Evolutionary conservation across 108 stramenopile species (phyloP).

Genomic region (Cyclotella kingstonii): DNA sequence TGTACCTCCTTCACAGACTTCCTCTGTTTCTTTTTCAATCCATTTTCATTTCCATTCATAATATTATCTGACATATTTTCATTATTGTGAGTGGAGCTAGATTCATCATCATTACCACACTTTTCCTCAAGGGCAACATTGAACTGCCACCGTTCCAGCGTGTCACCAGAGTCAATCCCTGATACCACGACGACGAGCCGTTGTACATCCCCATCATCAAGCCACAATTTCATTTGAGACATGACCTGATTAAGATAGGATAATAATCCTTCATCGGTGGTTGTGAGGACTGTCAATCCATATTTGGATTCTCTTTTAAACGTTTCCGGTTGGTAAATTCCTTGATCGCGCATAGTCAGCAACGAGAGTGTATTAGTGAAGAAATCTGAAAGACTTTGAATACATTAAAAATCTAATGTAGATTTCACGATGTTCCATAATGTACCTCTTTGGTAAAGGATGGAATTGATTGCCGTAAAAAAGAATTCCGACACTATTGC

Average conservation of each 20-base stretch:
- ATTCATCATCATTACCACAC: slow-evolving; percentile 1
- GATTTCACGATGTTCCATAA: neutral
- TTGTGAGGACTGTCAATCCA: slow-evolving; percentile 94
- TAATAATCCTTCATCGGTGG: slow-evolving; percentile 90
- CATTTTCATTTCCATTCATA: slow-evolving; percentile 6
- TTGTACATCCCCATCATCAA: slow-evolving; percentile 87
- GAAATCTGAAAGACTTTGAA: neutral
- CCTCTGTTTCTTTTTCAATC: slow-evolving; percentile 17
- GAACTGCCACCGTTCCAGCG: slow-evolving; percentile 98
- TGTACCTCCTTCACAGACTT: slow-evolving; percentile 94
- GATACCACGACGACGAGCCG: slow-evolving; percentile 94
- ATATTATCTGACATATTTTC: slow-evolving; percentile 19
- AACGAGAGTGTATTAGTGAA: neutral
- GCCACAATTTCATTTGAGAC: slow-evolving; percentile 90
- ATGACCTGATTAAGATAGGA: slow-evolving; percentile 91
- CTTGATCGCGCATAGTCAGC: slow-evolving; percentile 26
- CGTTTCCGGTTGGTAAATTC: slow-evolving; percentile 97
- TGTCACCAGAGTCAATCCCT: slow-evolving; percentile 92
- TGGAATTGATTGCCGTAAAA: slow-evolving; percentile 97
- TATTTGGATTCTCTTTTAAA: slow-evolving; percentile 93
- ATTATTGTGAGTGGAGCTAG: slow-evolving; percentile 23
- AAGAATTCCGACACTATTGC: slow-evolving; percentile 98
- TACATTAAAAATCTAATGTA: neutral
- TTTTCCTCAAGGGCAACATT: slow-evolving; percentile 81
- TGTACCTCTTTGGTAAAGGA: slow-evolving; percentile 93